These are phyloP conservation scores for Hymenoscyphus linearis DNA, from an alignment of 2,329 filamentous ascomycete genomes.

Conservation along the genomic window DNA sequence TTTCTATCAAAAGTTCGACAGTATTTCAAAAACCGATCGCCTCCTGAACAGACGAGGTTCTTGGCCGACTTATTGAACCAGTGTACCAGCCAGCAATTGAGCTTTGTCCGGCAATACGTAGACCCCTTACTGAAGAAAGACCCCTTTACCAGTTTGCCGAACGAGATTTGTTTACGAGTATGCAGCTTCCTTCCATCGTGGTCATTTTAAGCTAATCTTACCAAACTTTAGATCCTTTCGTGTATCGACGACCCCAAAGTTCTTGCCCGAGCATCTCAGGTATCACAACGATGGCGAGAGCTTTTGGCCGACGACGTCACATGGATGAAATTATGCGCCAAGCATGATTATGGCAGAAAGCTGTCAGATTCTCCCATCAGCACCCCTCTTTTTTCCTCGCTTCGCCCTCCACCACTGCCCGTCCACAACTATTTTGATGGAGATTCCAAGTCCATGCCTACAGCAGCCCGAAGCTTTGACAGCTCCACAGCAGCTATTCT, in stretches of 20 bases:
- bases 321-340: conserved; percentile 95
- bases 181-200: conserved; percentile 31
- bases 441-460: conserved; percentile 40
- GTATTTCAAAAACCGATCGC: conserved; percentile 73
- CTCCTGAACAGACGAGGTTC: conserved; percentile 71
- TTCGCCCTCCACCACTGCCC: conserved; percentile 28
- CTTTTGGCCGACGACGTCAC: conserved; percentile 94
- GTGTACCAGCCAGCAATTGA: conserved; percentile 91
- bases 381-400: conserved; percentile 17
- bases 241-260: conserved; percentile 97
- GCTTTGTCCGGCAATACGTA: conserved; percentile 94
- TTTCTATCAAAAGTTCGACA: conserved; percentile 74
- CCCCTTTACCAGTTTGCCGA: conserved; percentile 85
- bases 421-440: conserved; percentile 19
- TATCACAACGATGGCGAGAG: conserved; percentile 92
- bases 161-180: conserved; percentile 87
- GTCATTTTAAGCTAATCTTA: neutral
- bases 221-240: conserved; percentile 66
- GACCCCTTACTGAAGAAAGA: conserved; percentile 93
- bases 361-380: conserved; percentile 38
- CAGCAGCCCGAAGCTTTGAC: conserved; percentile 51
- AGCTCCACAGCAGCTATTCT: conserved; percentile 37
- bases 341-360: conserved; percentile 75
- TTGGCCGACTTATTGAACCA: conserved; percentile 86
- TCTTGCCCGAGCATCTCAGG: conserved; percentile 85